Evolutionary conservation across 768 basidiomycete species (phyloP), one percentile per base, ranked within the genome.

Genomic region (Mycena capillaripes): DNA sequence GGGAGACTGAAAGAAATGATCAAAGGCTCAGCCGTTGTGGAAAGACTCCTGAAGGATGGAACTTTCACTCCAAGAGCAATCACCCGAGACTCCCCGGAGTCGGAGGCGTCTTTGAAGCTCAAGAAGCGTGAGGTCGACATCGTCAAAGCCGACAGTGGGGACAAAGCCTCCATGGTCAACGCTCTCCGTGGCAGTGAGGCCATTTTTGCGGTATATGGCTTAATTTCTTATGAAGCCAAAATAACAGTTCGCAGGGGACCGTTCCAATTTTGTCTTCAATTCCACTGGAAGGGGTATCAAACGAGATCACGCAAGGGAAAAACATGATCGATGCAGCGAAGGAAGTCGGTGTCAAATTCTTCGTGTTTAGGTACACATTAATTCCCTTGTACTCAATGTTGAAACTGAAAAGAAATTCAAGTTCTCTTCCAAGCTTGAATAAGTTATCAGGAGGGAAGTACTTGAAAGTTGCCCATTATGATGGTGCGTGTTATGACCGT

Each of bases 11-110:
- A n/a, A n/a, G n/a, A n/a, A n/a, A n/a, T n/a, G 30, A 46, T 14
- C 8, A 3, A 27, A 81, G 80, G 79, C 14, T 76, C 76, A 17
- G 74, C 81, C 14, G 75, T 84, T 7, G 75, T 80, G 12, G 59
- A 70, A 17, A 73, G 76, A 4, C 71, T 85, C 29, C 78, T 85
- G 11, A 72, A 74, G 11, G 83, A 85, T 27, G 81, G 79, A 21
- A 79, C 76, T 14, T 84, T 83, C 72, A 75, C 71, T 34, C 81
- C 83, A 0, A 78, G 82, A 29, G 84, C 80, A 1, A 75, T 85
- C 46, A 81, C 82, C 0, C 81, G 84, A 59, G 69, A 81, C 38
- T 67, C 78, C n/a, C n/a, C n/a, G 7, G 66, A 71, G 40, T 79
- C 82, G 0, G 77, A 77, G 16, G 76, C 74, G 27, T 78, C 81